Base-by-base conservation (phyloP, 306 rosid genomes). In the Dryas drummondii region DNA sequence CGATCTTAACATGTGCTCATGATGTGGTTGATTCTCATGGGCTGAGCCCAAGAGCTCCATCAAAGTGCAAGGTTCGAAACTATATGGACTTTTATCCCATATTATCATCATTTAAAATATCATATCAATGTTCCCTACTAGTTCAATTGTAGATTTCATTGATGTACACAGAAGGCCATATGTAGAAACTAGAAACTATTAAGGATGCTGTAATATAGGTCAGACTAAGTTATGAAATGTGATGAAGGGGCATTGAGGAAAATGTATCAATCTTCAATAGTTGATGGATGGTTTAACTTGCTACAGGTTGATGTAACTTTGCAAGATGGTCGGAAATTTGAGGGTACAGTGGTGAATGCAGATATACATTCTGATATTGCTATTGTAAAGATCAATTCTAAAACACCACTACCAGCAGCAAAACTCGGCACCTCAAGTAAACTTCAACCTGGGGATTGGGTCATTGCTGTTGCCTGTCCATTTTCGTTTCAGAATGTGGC, bases 361-460 rank as follows among this genome's bases (percentile, higher is more conserved):
- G 97, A 94, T 86, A 16, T 82, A 32, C 97, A 86, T 66, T 91
- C 97, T 11, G 98, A 91, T 85, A 85, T 94, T 79, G 98, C 97
- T 70, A 85, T 92, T 57, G 82, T 92, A 52, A 94, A 90, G 83
- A 92, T 92, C 70, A 76, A 84, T 58, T 87, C 97, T 26, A 89
- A 92, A 86, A 88, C 88, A 53, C 97, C 93, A 49, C 93, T 94
- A 6, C 98, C 96, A 8, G 81, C 84, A 15, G 98, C 96, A 68
- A 90, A 89, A 70, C 82, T 90, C 10, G 98, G 98, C 72, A 86
- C 90, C 72, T 94, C 97, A 52, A 81, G 88, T 27, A 85, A 55
- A 84, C 93, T 94, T 73, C 96, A 86, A 56, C 97, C 98, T 19
- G 98, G 98, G 73, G 97, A 94, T 61, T 94, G 97, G 97, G 97